A percentile compares a stretch with the other conserved stretches of the same genome.
These are phyloP conservation scores for Stagonosporopsis vannaccii DNA, from an alignment of 2,329 filamentous ascomycete genomes.

Conservation along the genomic window DNA sequence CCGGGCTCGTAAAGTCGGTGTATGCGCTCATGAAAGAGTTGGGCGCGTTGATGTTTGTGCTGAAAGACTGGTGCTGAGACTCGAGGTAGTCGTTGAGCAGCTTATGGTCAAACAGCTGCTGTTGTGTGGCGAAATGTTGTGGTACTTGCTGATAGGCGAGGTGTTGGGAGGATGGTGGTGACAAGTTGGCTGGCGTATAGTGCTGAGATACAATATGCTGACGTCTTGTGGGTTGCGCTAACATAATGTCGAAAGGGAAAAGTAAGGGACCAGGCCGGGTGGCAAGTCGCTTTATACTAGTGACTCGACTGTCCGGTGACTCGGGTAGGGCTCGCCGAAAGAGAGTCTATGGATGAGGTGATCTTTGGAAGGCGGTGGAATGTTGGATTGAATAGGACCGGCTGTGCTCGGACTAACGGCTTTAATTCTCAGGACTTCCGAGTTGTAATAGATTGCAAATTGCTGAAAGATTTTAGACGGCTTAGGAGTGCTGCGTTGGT, in stretches of 20 bases:
- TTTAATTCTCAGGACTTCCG: constrained; percentile 26
- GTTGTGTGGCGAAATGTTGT: constrained; percentile 35
- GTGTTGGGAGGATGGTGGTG: constrained; percentile 41
- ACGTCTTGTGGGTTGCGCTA: constrained; percentile 49
- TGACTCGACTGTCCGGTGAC: constrained; percentile 37
- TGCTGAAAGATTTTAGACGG: constrained; percentile 43
- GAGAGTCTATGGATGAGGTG: constrained; percentile 41
- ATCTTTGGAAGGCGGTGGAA: constrained; percentile 41
- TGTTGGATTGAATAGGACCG: constrained; percentile 25
- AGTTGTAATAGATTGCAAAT: constrained; percentile 41
- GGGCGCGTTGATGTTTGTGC: constrained; percentile 24
- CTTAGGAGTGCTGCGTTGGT: constrained; percentile 30
- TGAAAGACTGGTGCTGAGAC: constrained; percentile 43
- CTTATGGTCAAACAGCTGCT: constrained; percentile 43
- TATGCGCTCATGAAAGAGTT: constrained; percentile 46
- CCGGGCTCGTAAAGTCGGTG: constrained; percentile 45
- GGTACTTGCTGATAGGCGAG: constrained; percentile 39
- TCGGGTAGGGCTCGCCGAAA: constrained; percentile 31
- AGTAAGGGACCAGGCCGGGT: constrained; percentile 44
- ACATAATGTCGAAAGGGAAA: constrained; percentile 45
- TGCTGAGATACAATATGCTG: constrained; percentile 42
- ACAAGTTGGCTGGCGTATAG: constrained; percentile 33
- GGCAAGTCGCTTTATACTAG: constrained; percentile 50
- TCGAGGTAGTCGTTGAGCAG: constrained; percentile 49
- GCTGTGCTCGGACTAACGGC: constrained; percentile 37